Evolutionary conservation across 345 rosid species (phyloP).

Genomic region (Citrus australasica): DNA sequence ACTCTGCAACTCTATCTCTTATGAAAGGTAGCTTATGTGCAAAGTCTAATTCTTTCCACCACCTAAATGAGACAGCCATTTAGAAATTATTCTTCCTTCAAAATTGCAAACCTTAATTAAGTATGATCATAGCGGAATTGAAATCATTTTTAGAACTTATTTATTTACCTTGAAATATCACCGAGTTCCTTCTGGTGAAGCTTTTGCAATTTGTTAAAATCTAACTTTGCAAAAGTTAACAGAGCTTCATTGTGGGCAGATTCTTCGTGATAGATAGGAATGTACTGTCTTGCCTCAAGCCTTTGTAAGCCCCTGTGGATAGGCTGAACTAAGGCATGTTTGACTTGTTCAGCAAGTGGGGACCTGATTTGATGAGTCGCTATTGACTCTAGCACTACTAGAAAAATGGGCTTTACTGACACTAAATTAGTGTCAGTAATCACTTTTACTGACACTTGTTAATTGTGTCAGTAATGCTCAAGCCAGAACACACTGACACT

Average conservation of each 20-base stretch:
- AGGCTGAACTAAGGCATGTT: background rate
- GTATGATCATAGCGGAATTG: background rate
- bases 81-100: background rate
- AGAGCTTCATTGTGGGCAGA: slow-evolving; percentile 12
- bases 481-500: no score
- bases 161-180: slow-evolving; percentile 13
- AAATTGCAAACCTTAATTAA: background rate
- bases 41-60: slow-evolving; percentile 35
- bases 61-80: slow-evolving; percentile 9
- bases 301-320: slow-evolving; percentile 20
- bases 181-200: slow-evolving; percentile 33
- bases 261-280: slow-evolving; percentile 21
- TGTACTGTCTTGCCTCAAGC: slow-evolving; percentile 23
- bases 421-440: no score
- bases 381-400: background rate
- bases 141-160: background rate
- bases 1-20: slow-evolving; percentile 26
- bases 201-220: slow-evolving; percentile 35
- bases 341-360: slow-evolving; percentile 9
- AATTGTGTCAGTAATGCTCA: no score
- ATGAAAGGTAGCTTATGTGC: slow-evolving; percentile 21
- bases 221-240: slow-evolving; percentile 20
- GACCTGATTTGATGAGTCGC: background rate
- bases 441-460: no score
- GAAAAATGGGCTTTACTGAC: no score